Evolutionary conservation across 140 eudicot species (phyloP), one percentile per base, ranked within the genome.

Genomic region (Anethum foeniculum): DNA sequence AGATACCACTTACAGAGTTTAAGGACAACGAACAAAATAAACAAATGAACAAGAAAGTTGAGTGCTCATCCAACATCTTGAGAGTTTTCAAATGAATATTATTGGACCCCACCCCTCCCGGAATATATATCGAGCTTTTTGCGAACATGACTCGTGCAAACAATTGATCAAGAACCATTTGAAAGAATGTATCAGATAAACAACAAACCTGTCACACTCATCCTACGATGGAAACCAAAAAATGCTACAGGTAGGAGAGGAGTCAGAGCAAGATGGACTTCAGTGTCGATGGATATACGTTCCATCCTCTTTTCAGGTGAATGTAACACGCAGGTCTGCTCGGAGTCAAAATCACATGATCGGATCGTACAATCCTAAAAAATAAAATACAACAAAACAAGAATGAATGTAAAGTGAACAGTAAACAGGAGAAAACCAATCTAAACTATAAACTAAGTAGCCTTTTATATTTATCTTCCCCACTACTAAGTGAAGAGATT

Each of bases 221-320:
- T 92, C 88, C 96, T 89, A 62, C 90, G 92, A 80, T 92, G 99
- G 86, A 95, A 95, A 82, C 99, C 97, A 83, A 95, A 95, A 83
- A 95, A 95, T 12, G 93, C 97, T 28, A 95, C 94, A 80, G 99
- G 99, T 81, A 88, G 97, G 80, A 95, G 97, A 86, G 93, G 96
- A 62, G 99, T 92, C 89, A 95, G 86, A 27, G 99, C 99, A 78
- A 95, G 88, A 92, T 95, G 93, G 84, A 95, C 99, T 90, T 95
- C 99, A 19, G 99, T 87, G 81, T 95, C 99, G 19, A 87, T 75
- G 75, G 99, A 90, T 80, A 95, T 95, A 25, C 86, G 93, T 81
- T 95, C 99, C 88, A 87, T 88, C 86, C 94, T 95, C 93, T 89
- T 95, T 84, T 95, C 99, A 75, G 99, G 99, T 46, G 99, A 95